A percentile compares a stretch with the other conserved stretches of the same genome.
These are phyloP conservation scores for Ganoderma lucidum DNA, from an alignment of 1,284 basidiomycete genomes.

Conservation along the genomic window DNA sequence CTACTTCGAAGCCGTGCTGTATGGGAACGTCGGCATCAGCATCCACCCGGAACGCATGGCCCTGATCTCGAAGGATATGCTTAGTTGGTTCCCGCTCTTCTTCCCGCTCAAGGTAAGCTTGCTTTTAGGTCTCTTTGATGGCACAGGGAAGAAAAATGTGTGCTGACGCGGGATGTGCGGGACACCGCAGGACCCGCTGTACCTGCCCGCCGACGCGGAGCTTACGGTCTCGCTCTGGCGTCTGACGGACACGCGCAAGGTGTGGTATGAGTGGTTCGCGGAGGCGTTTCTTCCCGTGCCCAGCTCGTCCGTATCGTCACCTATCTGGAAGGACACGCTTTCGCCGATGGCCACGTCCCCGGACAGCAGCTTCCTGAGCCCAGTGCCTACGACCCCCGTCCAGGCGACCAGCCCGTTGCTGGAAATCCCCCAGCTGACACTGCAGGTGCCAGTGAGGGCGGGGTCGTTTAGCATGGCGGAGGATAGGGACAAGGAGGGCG, in stretches of 20 bases:
- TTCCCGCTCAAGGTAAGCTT: constrained; percentile 84
- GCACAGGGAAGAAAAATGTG: not conserved
- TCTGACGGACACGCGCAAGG: constrained; percentile 84
- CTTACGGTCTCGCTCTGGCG: constrained; percentile 96
- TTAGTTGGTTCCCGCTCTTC: constrained; percentile 99
- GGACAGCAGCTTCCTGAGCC: constrained; percentile 37
- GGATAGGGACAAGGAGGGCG: constrained; percentile 39
- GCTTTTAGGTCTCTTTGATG: not conserved
- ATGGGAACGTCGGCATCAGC: constrained; percentile 88
- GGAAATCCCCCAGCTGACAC: constrained; percentile 40
- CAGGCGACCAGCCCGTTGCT: constrained; percentile 65
- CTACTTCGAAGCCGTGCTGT: constrained; percentile 97
- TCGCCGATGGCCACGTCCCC: constrained; percentile 30
- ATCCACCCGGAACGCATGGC: constrained; percentile 93
- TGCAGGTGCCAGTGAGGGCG: constrained; percentile 19
- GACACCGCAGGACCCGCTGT: constrained; percentile 80
- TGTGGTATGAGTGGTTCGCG: constrained; percentile 99
- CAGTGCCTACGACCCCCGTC: constrained; percentile 50
- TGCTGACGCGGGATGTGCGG: not conserved
- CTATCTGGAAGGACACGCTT: constrained; percentile 32
- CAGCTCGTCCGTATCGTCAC: constrained; percentile 35
- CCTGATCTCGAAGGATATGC: constrained; percentile 90
- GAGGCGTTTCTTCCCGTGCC: constrained; percentile 86
- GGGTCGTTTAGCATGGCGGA: constrained; percentile 24
- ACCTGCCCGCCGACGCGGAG: constrained; percentile 92